phyloP scores from a whole-genome alignment of 257 asterid genomes.

The Parsonsia alboflavescens region DNA sequence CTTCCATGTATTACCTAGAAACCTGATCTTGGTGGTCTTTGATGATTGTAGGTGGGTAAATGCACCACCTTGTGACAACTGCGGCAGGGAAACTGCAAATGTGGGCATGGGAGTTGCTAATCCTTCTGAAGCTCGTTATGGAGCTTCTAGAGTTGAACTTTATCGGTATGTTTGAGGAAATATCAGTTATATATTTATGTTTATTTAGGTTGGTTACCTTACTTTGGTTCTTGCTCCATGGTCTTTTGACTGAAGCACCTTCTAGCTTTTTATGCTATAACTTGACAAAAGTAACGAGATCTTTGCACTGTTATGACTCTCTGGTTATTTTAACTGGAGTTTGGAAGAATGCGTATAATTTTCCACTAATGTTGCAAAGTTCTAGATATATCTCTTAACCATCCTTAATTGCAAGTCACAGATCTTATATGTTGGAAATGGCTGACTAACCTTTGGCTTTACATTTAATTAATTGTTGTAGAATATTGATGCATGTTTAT shows the following conservation, averaged over 20 bases:
- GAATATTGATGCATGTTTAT: not conserved
- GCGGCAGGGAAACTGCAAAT: constrained; percentile 55
- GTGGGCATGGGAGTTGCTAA: constrained; percentile 73
- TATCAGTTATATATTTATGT: not conserved
- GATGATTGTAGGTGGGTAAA: constrained; percentile 78
- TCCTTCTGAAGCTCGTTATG: constrained; percentile 55
- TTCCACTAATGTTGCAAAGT: not conserved
- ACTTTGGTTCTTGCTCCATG: not conserved
- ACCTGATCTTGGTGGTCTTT: constrained; percentile 10
- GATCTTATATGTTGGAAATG: not conserved
- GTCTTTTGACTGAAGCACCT: not conserved
- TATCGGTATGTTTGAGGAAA: constrained; percentile 45
- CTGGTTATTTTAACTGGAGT: not conserved
- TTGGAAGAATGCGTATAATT: not conserved
- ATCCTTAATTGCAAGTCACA: not conserved
- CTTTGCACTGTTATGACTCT: not conserved
- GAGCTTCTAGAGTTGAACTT: constrained; percentile 86
- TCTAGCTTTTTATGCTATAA: not conserved
- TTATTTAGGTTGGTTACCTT: not conserved
- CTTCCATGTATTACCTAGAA: not conserved
- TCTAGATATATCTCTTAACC: not conserved
- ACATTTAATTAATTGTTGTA: not conserved
- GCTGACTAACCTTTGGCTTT: not conserved
- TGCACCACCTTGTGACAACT: constrained; percentile 83
- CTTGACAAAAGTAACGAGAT: not conserved